A percentile compares a stretch with the other conserved stretches of the same genome.
phyloP scores from a whole-genome alignment of 1,284 basidiomycete species.

The Pseudomicrostroma phylloplanum region DNA sequence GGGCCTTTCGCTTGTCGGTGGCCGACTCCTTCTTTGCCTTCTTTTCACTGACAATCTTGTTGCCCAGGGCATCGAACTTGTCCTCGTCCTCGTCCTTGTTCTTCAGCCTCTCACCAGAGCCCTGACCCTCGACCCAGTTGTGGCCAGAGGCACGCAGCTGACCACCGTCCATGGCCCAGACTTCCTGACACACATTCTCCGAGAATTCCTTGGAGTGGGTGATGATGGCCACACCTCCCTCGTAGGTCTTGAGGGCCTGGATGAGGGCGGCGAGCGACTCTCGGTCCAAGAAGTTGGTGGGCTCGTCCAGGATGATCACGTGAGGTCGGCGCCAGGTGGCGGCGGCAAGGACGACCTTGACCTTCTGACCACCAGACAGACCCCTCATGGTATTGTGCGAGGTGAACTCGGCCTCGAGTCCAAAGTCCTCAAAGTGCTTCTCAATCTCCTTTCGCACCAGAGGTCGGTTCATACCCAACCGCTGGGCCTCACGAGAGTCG shows the following conservation, averaged over 20 bases:
- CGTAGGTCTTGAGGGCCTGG: slow-evolving; percentile 46
- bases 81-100: slow-evolving; percentile 42
- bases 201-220: slow-evolving; percentile 50
- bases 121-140: slow-evolving; percentile 76
- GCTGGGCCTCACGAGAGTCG: slow-evolving; percentile 47
- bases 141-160: slow-evolving; percentile 60
- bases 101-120: slow-evolving; percentile 43
- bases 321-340: slow-evolving; percentile 50
- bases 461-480: slow-evolving; percentile 47
- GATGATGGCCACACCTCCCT: slow-evolving; percentile 50
- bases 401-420: slow-evolving; percentile 50
- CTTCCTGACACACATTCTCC: slow-evolving; percentile 47
- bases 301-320: slow-evolving; percentile 50
- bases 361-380: slow-evolving; percentile 51
- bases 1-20: slow-evolving; percentile 30
- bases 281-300: slow-evolving; percentile 51
- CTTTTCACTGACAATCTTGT: slow-evolving; percentile 33
- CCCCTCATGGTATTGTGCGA: slow-evolving; percentile 52
- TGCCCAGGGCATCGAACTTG: slow-evolving; percentile 42
- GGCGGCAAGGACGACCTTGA: slow-evolving; percentile 50
- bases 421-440: slow-evolving; percentile 50
- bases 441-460: slow-evolving; percentile 50
- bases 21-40: slow-evolving; percentile 38
- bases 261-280: slow-evolving; percentile 51
- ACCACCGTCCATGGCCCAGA: slow-evolving; percentile 48